These are phyloP conservation scores for Fulvia fulva DNA, from an alignment of 2,329 filamentous ascomycete genomes.

Conservation along the genomic window DNA sequence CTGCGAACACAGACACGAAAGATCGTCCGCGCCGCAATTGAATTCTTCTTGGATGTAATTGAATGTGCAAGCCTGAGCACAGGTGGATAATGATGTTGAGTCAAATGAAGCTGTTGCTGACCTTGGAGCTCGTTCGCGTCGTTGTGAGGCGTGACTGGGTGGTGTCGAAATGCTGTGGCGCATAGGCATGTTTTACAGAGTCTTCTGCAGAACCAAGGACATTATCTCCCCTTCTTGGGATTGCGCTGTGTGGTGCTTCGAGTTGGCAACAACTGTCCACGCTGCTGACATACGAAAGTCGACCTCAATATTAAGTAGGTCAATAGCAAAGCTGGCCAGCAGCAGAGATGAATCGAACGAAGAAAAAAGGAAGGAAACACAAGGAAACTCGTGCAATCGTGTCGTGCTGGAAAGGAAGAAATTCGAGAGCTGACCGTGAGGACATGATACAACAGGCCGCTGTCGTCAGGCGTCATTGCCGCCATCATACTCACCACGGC, in stretches of 20 bases:
- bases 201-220: constrained; percentile 1
- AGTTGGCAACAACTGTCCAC: too few species aligned
- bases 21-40: constrained; percentile 18
- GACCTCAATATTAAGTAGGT: constrained; percentile 7
- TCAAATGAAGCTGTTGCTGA: not conserved
- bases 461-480: constrained; percentile 9
- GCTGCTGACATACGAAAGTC: too few species aligned
- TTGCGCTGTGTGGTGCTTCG: too few species aligned
- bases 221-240: too few species aligned
- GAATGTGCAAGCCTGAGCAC: constrained; percentile 29
- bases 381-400: constrained; percentile 25
- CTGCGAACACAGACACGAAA: constrained; percentile 30
- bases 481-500: constrained; percentile 17
- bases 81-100: constrained; percentile 26
- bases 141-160: constrained; percentile 4
- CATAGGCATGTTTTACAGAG: constrained; percentile 17
- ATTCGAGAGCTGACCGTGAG: not conserved
- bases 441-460: constrained; percentile 1
- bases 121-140: constrained; percentile 1
- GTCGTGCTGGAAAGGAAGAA: constrained; percentile 1
- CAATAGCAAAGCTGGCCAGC: constrained; percentile 25
- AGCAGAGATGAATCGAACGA: constrained; percentile 18
- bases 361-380: constrained; percentile 11
- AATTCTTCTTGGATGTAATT: constrained; percentile 25
- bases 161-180: constrained; percentile 1